Evolutionary conservation across 1,284 basidiomycete species (phyloP), one percentile per base, ranked within the genome.

Genomic region (Irpex rosettiformis): DNA sequence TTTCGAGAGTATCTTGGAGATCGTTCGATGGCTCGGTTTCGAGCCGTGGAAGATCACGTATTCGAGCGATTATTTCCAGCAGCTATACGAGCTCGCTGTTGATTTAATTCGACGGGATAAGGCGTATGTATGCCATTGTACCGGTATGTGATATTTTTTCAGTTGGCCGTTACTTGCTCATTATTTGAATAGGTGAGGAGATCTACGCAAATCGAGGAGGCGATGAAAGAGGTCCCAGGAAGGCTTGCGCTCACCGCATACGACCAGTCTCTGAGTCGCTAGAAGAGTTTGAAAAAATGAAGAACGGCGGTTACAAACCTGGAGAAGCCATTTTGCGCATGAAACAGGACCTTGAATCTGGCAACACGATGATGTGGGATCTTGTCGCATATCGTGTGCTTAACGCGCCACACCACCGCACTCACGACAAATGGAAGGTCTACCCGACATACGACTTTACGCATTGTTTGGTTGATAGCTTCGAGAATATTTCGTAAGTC

Each of bases 301-400:
- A 89, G 75, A 80, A 88, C 61, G 97, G 97, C 16, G 81, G 88
- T 65, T 98, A 96, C 75, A 79, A 85, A 57, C 94, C 95, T 47
- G 94, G 95, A 66, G 88, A 95, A 73, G 95, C 92, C 18, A 93
- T 91, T 64, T 76, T 99, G 55, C 86, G 97, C 51, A 99, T 99
- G 97, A 99, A 99, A 78, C 94, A 96, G 78, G 93, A 99, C 71
- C 77, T 99, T 40, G 81, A 86, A 55, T 92, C 94, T 61, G 91
- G 92, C 10, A 99, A 99, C 75, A 96, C 97, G 24, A 95, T 96
- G 76, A 98, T 99, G 96, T 99, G 97, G 97, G 97, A 99, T 75
- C 75, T 98, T 58, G 93, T 98, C 52, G 96, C 96, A 16, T 99
- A 99, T 72, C 89, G 97, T 33, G 94, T 98, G 47, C 82, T 99